Evolutionary conservation across 768 basidiomycete species (phyloP).

Genomic region (Naganishia randhawae): DNA sequence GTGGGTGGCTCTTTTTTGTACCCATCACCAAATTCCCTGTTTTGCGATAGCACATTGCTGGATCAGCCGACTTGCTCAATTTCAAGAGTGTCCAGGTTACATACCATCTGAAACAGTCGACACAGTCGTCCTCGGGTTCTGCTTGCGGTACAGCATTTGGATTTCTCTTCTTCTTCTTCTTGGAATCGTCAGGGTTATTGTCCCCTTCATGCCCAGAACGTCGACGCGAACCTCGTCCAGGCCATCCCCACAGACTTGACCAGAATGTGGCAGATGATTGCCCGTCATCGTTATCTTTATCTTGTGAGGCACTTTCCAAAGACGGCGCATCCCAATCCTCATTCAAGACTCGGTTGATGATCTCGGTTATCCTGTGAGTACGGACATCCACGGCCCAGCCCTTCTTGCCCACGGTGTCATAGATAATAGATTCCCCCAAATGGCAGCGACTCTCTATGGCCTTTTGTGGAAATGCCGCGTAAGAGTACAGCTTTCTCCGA

Average conservation of each 20-base stretch:
- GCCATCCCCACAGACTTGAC: constrained; percentile 42
- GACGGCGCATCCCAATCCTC: constrained; percentile 71
- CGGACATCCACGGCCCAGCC: constrained; percentile 74
- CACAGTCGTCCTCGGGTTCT: constrained; percentile 45
- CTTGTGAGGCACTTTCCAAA: constrained; percentile 34
- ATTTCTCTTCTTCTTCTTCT: constrained; percentile 36
- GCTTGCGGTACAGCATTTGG: constrained; percentile 44
- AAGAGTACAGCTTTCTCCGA: neutral
- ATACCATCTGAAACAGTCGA: constrained; percentile 50
- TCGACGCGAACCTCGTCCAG: constrained; percentile 41
- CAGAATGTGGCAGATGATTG: neutral
- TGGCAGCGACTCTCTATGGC: constrained; percentile 63
- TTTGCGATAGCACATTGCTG: neutral
- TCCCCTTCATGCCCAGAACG: constrained; percentile 29
- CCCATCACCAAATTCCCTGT: constrained; percentile 48
- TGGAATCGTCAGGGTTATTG: constrained; percentile 22
- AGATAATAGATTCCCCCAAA: constrained; percentile 72
- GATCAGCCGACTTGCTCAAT: neutral
- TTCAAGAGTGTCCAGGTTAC: constrained; percentile 19
- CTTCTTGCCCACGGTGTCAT: constrained; percentile 77
- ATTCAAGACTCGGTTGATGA: constrained; percentile 68
- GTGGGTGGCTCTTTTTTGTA: constrained; percentile 39
- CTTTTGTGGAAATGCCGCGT: constrained; percentile 16
- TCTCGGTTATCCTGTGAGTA: constrained; percentile 66
- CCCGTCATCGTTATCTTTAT: constrained; percentile 46